These are phyloP conservation scores for Thraustotheca clavata DNA, from an alignment of 352 stramenopile genomes.

Conservation along the genomic window DNA sequence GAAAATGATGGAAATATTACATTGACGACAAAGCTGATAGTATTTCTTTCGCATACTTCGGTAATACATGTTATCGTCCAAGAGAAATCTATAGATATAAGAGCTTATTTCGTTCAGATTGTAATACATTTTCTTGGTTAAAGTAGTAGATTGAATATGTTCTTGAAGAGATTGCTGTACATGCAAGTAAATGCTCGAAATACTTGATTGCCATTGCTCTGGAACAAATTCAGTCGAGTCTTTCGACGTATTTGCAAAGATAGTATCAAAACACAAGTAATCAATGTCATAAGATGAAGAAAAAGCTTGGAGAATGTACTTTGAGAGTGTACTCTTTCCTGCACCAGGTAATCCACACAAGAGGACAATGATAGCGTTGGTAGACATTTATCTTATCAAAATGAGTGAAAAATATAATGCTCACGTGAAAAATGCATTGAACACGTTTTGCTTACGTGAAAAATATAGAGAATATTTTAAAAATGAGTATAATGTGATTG, in stretches of 20 bases:
- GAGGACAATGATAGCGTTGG: background rate
- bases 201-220: background rate
- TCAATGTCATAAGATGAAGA: background rate
- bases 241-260: background rate
- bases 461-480: too few relatives aligned
- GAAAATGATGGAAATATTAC: background rate
- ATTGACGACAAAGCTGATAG: conserved; percentile 9
- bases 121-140: background rate
- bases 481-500: too few relatives aligned
- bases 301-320: background rate
- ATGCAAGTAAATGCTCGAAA: background rate
- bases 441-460: too few relatives aligned
- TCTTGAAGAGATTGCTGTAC: background rate
- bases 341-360: conserved; percentile 9
- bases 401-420: background rate
- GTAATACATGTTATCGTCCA: conserved; percentile 22
- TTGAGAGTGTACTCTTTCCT: conserved; percentile 3
- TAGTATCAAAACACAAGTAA: conserved; percentile 4
- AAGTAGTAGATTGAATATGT: background rate
- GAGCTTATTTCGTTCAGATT: background rate
- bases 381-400: background rate
- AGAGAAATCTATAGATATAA: conserved; percentile 9
- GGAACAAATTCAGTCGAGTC: background rate
- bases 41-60: conserved; percentile 20
- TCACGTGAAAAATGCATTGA: background rate